phyloP scores from a whole-genome alignment of 169 alveolate genomes.

The Eimeria tenella region DNA sequence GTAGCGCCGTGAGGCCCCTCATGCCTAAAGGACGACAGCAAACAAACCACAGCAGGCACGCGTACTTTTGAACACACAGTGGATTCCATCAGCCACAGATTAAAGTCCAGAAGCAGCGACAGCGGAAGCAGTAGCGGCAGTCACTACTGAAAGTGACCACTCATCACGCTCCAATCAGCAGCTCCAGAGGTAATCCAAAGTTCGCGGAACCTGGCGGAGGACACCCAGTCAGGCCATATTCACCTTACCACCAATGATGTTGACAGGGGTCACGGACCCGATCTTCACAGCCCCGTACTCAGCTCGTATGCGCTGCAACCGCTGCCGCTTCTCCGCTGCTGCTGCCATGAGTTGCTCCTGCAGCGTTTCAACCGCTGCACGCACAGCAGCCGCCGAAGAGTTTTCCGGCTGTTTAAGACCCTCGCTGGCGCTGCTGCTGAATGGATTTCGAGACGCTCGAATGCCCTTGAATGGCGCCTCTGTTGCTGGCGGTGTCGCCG shows the following conservation, averaged over 20 bases:
- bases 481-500: not conserved
- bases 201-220: no score
- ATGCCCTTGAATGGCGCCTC: not conserved
- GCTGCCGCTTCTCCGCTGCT: conserved; percentile 3
- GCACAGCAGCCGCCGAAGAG: not conserved
- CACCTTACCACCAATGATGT: not conserved
- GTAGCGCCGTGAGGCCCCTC: conserved; percentile 94
- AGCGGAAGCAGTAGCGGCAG: no score
- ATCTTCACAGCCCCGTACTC: not conserved
- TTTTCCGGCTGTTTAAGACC: not conserved
- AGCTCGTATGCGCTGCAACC: not conserved
- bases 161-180: no score
- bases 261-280: not conserved
- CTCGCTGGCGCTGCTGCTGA: not conserved
- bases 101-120: no score
- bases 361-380: not conserved
- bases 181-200: no score
- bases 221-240: no score
- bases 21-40: conserved; percentile 85
- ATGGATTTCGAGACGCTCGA: not conserved
- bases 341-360: not conserved
- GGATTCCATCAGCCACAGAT: no score
- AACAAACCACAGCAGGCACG: no score
- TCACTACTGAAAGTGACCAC: no score
- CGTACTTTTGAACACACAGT: no score